Conservation (phyloP, 768 basidiomycete species). For the Strobilomyces confusus region DNA sequence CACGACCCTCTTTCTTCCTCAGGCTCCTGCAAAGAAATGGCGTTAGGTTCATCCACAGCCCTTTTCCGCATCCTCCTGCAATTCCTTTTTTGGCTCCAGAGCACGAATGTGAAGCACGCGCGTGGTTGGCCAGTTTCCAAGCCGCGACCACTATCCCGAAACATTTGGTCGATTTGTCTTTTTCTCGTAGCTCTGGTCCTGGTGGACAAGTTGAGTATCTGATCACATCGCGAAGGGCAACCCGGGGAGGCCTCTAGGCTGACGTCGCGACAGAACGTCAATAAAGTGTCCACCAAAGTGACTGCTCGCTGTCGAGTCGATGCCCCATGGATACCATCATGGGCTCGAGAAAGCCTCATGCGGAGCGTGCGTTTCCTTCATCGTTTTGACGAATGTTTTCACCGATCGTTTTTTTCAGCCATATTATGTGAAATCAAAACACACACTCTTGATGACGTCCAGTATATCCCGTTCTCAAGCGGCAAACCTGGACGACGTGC, state of each 20-base stretch:
- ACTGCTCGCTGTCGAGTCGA: constrained; percentile 57
- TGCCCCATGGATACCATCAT: constrained; percentile 63
- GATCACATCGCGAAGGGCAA: neutral
- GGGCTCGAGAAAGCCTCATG: constrained; percentile 51
- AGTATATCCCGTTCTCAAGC: constrained; percentile 71
- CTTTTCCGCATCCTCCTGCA: constrained; percentile 45
- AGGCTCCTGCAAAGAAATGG: neutral
- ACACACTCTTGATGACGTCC: constrained; percentile 67
- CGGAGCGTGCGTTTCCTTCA: constrained; percentile 40
- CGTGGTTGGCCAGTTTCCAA: constrained; percentile 53
- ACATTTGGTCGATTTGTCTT: constrained; percentile 54
- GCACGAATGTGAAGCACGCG: constrained; percentile 45
- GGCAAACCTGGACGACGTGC: constrained; percentile 69
- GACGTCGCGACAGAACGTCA: constrained; percentile 61
- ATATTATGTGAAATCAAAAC: constrained; percentile 62
- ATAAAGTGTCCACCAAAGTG: constrained; percentile 85
- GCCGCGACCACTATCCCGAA: constrained; percentile 12
- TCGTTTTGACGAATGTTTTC: constrained; percentile 1
- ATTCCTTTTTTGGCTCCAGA: constrained; percentile 34
- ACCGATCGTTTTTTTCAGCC: constrained; percentile 38
- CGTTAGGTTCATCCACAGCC: constrained; percentile 15
- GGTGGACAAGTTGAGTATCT: constrained; percentile 65
- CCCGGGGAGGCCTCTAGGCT: neutral
- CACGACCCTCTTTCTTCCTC: neutral
- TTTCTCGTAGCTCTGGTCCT: constrained; percentile 78